Conservation (phyloP, 306 rosid genomes). For the Cucumis hystrix region DNA sequence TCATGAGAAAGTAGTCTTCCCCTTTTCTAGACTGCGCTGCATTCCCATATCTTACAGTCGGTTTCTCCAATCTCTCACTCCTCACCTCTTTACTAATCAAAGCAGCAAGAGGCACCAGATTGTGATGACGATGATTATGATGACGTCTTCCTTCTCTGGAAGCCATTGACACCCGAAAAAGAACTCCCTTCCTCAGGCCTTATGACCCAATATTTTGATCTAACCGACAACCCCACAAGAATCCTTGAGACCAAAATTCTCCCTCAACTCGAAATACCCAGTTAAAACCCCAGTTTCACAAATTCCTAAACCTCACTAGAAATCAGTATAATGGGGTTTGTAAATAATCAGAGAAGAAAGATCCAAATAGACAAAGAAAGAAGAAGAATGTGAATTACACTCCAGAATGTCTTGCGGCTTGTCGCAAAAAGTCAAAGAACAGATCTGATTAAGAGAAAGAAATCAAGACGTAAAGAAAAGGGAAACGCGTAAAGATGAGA, state of each 20-base stretch:
- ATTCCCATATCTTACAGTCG: conserved; percentile 59
- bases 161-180: background rate
- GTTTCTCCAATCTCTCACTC: conserved; percentile 90
- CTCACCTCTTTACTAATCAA: conserved; percentile 74
- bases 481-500: conserved; percentile 70
- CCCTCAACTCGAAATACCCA: background rate
- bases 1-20: conserved; percentile 71
- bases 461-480: conserved; percentile 28
- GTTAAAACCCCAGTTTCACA: background rate
- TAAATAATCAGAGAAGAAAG: conserved; percentile 15
- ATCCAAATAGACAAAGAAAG: conserved; percentile 22
- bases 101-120: conserved; percentile 87
- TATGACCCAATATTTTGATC: conserved; percentile 5
- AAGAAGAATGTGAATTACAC: conserved; percentile 34
- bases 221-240: background rate
- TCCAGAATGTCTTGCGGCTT: conserved; percentile 33
- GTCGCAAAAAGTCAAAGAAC: conserved; percentile 27
- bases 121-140: conserved; percentile 49
- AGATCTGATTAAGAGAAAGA: conserved; percentile 42
- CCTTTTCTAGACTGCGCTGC: conserved; percentile 94
- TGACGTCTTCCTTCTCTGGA: conserved; percentile 49
- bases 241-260: background rate
- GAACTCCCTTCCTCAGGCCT: conserved; percentile 27
- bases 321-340: background rate
- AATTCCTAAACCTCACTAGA: background rate